Conservation (phyloP, 2,329 filamentous ascomycete species). For the Exserohilum turcica region DNA sequence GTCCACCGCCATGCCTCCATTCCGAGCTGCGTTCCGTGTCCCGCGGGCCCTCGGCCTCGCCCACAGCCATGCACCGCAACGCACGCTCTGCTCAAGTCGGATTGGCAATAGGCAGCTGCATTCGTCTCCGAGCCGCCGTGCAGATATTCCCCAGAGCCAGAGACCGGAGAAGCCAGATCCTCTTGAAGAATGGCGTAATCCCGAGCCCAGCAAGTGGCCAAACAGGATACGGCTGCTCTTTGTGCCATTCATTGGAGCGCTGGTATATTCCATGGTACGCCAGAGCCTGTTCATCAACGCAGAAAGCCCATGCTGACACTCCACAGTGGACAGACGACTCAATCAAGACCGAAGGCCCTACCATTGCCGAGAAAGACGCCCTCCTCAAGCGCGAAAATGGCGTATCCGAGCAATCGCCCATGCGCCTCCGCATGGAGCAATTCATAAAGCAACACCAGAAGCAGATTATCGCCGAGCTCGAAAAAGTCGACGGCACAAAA, state of each 20-base stretch:
- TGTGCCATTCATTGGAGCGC: conserved; percentile 58
- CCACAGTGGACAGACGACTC: conserved; percentile 45
- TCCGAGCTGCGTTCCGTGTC: conserved; percentile 33
- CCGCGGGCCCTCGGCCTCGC: conserved; percentile 36
- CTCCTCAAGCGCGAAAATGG: conserved; percentile 78
- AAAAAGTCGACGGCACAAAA: conserved; percentile 78
- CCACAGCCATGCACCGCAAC: conserved; percentile 31
- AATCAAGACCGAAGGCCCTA: conserved; percentile 62
- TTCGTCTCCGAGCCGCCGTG: conserved; percentile 24
- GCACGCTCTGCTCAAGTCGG: conserved; percentile 24
- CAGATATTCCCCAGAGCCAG: conserved; percentile 27
- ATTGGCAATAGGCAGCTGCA: conserved; percentile 20
- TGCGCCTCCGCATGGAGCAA: conserved; percentile 97
- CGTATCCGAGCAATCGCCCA: conserved; percentile 79
- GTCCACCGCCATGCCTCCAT: conserved; percentile 33
- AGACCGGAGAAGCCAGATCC: conserved; percentile 28
- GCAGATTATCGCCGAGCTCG: conserved; percentile 81
- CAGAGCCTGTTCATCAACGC: neutral
- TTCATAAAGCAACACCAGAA: conserved; percentile 93
- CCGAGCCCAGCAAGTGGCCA: conserved; percentile 43
- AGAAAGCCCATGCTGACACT: conserved; percentile 4
- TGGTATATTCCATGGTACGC: conserved; percentile 65
- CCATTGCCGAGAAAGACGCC: conserved; percentile 84
- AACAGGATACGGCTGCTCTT: conserved; percentile 53
- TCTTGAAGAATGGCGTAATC: conserved; percentile 43